Evolutionary conservation across 2,329 filamentous ascomycete genomes (phyloP), one percentile per base, ranked within the genome.

Genomic region (Trichophyton mentagrophytes): DNA sequence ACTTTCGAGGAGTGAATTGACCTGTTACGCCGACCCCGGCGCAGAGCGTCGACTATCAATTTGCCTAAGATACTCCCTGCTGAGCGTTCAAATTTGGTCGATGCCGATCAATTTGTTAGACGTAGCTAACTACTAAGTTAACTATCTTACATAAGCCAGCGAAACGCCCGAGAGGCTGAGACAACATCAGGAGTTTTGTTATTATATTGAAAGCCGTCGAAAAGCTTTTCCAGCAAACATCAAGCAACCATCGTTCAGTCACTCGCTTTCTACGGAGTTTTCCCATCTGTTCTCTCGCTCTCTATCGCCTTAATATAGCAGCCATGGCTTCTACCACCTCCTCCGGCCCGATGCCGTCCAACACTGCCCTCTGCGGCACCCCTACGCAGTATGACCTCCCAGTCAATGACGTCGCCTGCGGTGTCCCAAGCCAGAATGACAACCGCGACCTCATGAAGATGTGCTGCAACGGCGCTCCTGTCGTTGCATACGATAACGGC

Each of bases 331-430:
- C 55, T 59, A 62, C 61, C 36, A 47, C 59, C 15, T 61, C 61
- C 53, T 63, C 65, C 6, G 55, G 64, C 22, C 22, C 44, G 6
- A 25, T 42, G 27, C 22, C 53, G 27, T 42, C 44, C 15, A 51
- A 33, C 51, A 57, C 25, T 20, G 20, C 27, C n/a, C 51, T 61
- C 9, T 56, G 61, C 9, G 42, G 66, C 59, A 62, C 61, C 8
- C 59, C 61, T 2, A 53, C 53, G 1, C 63, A 67, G 60, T 69
- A 68, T 64, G 63, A 69, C 57, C 61, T 70, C 38, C 68, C 68
- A 3, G 58, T 65, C 33, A 60, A 66, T 49, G 68, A 70, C 42
- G 68, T 67, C 36, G 60, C 67, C 40, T 69, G 68, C 49, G 68
- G 62, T 3, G 61, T 69, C 38, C 66, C 68, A 44, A 68, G 67